These are phyloP conservation scores for Aureobasidium pullulans DNA, from an alignment of 2,329 filamentous ascomycete genomes.

Conservation along the genomic window DNA sequence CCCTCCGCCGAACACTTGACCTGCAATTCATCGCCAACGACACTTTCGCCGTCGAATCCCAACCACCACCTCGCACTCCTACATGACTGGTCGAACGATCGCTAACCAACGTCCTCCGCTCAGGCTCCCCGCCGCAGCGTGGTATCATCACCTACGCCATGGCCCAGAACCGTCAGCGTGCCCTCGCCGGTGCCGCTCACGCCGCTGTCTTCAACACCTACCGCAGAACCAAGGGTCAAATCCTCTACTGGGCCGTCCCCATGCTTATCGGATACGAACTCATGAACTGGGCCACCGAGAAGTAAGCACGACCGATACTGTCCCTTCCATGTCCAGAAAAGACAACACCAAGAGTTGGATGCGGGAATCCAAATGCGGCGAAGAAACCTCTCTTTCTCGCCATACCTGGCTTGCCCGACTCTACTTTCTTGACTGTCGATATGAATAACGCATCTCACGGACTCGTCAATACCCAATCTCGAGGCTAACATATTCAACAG, in stretches of 20 bases:
- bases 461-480: background rate
- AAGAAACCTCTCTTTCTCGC: background rate
- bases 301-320: conserved; percentile 48
- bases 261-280: conserved; percentile 69
- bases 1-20: background rate
- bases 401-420: background rate
- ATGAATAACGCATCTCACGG: background rate
- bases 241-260: conserved; percentile 81
- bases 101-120: conserved; percentile 14
- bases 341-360: conserved; percentile 12
- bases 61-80: background rate
- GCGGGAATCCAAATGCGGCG: background rate
- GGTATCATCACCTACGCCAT: conserved; percentile 65
- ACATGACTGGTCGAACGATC: conserved; percentile 13
- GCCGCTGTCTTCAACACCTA: conserved; percentile 93
- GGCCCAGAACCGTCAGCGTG: conserved; percentile 81
- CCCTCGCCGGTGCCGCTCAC: conserved; percentile 68
- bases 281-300: conserved; percentile 86
- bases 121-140: conserved; percentile 48
- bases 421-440: background rate
- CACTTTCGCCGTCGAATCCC: background rate
- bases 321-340: background rate
- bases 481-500: conserved; percentile 35
- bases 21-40: background rate
- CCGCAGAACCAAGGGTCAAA: conserved; percentile 76